These are phyloP conservation scores for Venturia carpophila DNA, from an alignment of 2,329 filamentous ascomycete species.

Conservation along the genomic window DNA sequence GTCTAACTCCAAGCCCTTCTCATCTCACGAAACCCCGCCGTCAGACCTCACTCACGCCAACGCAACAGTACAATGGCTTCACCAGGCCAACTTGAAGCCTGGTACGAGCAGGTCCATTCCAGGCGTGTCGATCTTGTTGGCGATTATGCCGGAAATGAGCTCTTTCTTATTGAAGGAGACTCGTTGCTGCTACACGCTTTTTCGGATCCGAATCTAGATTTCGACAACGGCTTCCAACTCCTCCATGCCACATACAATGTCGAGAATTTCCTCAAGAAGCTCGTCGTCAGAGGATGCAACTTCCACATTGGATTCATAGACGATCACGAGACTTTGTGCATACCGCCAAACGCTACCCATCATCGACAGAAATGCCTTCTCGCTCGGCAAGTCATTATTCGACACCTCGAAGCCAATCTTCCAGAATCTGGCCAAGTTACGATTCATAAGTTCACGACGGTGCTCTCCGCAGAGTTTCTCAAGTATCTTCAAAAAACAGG, in stretches of 20 bases:
- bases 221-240: slow-evolving; percentile 59
- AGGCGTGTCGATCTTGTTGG: slow-evolving; percentile 52
- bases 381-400: slow-evolving; percentile 54
- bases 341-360: slow-evolving; percentile 38
- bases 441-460: slow-evolving; percentile 42
- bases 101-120: slow-evolving; percentile 39
- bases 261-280: slow-evolving; percentile 55
- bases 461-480: slow-evolving; percentile 44
- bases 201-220: slow-evolving; percentile 55
- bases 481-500: slow-evolving; percentile 48
- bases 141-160: slow-evolving; percentile 66
- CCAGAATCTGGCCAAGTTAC: slow-evolving; percentile 33
- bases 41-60: not conserved
- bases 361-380: slow-evolving; percentile 50
- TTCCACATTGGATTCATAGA: slow-evolving; percentile 67
- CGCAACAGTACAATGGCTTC: slow-evolving; percentile 3
- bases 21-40: not conserved
- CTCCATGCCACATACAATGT: slow-evolving; percentile 63
- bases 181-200: slow-evolving; percentile 60
- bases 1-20: not conserved
- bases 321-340: slow-evolving; percentile 46
- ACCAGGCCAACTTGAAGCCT: slow-evolving; percentile 8
- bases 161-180: slow-evolving; percentile 67
- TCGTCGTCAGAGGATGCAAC: slow-evolving; percentile 57
- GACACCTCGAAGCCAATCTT: slow-evolving; percentile 50